These are phyloP conservation scores for Domatiomyces catenatus DNA, from an alignment of 2,329 filamentous ascomycete genomes.

Conservation along the genomic window DNA sequence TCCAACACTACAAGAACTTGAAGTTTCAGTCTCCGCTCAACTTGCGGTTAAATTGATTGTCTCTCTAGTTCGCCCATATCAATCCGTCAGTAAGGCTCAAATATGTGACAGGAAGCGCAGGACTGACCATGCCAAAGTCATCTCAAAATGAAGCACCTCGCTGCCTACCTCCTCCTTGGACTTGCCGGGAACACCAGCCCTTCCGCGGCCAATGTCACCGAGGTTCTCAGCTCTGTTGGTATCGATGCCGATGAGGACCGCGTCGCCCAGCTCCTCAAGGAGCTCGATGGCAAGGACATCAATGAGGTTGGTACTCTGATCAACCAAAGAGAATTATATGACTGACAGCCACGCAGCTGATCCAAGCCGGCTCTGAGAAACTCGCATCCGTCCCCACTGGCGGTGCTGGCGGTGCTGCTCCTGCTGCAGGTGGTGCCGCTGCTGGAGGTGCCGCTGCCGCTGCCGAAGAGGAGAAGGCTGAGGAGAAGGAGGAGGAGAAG, in stretches of 20 bases:
- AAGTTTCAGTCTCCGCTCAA: slow-evolving; percentile 99
- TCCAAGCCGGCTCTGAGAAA: slow-evolving; percentile 77
- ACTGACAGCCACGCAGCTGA: slow-evolving; percentile 49
- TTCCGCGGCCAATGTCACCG: slow-evolving; percentile 71
- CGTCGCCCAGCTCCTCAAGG: slow-evolving; percentile 77
- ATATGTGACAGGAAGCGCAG: neutral
- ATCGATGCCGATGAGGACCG: slow-evolving; percentile 81
- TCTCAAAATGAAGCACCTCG: slow-evolving; percentile 97
- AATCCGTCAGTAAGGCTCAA: slow-evolving; percentile 9
- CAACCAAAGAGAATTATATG: slow-evolving; percentile 17
- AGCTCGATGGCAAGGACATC: slow-evolving; percentile 56
- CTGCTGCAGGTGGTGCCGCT: slow-evolving; percentile 43
- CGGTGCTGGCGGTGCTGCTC: slow-evolving; percentile 55
- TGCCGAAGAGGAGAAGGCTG: slow-evolving; percentile 82
- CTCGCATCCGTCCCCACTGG: slow-evolving; percentile 95
- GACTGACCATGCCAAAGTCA: slow-evolving; percentile 13
- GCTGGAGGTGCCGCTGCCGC: slow-evolving; percentile 53
- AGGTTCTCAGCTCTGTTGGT: slow-evolving; percentile 80
- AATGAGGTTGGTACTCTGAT: slow-evolving; percentile 49
- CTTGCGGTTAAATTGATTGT: slow-evolving; percentile 99
- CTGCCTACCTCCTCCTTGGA: slow-evolving; percentile 93
- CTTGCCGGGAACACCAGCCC: slow-evolving; percentile 86
- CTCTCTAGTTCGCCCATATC: slow-evolving; percentile 35
- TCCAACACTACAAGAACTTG: slow-evolving; percentile 48
- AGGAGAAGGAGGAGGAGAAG: slow-evolving; percentile 77